Base-by-base conservation (phyloP, 2,329 filamentous ascomycete species). In the Basipetospora chlamydospora region DNA sequence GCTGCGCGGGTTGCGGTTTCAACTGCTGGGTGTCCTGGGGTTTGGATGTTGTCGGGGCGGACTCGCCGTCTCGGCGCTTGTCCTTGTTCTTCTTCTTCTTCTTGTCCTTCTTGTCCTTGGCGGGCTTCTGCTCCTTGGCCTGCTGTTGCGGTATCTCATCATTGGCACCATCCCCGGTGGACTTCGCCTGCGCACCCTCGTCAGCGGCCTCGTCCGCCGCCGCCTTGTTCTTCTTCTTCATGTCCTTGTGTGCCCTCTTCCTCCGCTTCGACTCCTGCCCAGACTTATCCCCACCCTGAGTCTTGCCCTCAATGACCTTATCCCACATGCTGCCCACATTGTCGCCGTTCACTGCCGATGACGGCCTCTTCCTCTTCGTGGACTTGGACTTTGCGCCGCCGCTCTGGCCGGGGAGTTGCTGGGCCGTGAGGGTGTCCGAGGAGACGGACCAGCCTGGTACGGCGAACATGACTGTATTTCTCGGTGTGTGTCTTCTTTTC, bases 371-470 rank as follows among this genome's bases (percentile, higher is more conserved):
- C 43, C 73, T 68, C 58, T 77, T 74, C 51, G 67, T 77, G 45
- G 65, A 63, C 48, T 66, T 72, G 46, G 60, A 51, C 41, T 59
- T 44, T 33, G 28, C 41, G 33, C 36, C 29, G 21, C 26, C 39
- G 11, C 21, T 29, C 13, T 41, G 34, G 18, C 30, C 35, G 8
- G 37, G 39, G 9, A 45, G 41, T 42, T 63, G 69, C 58, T 94
- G 84, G 21, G 73, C 59, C 57, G 84, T 85, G 44, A 92, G 71
- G 36, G 62, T 63, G 45, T 76, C 72, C 42, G 78, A 70, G 39
- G 83, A 74, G 25, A 95, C 67, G 26, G 84, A 84, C 87, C 88
- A 95, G 47, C 90, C 90, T 50, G 83, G 82, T 21, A 96, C 87
- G 8, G 86, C 79, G 57, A 96, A 96, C 88, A 96, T 88, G 39